Conservation (phyloP, 2,329 filamentous ascomycete genomes). For the Amesomyces nigricolor region DNA sequence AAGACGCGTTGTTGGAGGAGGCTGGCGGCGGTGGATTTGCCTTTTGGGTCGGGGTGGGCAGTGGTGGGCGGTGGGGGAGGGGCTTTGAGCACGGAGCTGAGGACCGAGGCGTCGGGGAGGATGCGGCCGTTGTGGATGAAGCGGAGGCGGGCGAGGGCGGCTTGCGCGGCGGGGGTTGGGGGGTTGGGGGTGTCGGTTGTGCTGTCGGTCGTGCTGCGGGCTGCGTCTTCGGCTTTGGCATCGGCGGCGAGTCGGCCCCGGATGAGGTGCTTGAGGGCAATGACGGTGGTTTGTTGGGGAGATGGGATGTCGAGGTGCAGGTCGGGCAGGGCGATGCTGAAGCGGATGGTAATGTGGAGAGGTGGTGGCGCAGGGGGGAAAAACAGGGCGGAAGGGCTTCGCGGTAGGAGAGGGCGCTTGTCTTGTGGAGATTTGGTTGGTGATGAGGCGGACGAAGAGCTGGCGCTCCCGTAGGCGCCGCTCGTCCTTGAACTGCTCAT, state of each 20-base stretch:
- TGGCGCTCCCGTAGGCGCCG: slow-evolving; percentile 6
- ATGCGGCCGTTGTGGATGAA: slow-evolving; percentile 88
- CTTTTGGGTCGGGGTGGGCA: slow-evolving; percentile 42
- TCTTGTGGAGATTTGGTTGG: slow-evolving; percentile 4
- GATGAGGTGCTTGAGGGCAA: slow-evolving; percentile 76
- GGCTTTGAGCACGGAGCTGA: slow-evolving; percentile 63
- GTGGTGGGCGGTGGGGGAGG: slow-evolving; percentile 49
- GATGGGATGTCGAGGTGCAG: slow-evolving; percentile 68
- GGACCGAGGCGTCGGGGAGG: slow-evolving; percentile 64
- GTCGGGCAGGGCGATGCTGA: slow-evolving; percentile 80
- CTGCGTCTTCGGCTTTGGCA: slow-evolving; percentile 39
- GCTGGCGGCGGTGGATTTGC: slow-evolving; percentile 57
- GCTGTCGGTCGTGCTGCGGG: slow-evolving; percentile 18
- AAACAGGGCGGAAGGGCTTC: slow-evolving; percentile 14
- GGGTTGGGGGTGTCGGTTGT: not conserved
- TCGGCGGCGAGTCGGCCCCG: slow-evolving; percentile 58
- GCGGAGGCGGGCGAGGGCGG: slow-evolving; percentile 63
- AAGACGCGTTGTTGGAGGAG: slow-evolving; percentile 56
- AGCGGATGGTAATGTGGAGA: slow-evolving; percentile 80
- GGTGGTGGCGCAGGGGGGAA: slow-evolving; percentile 32
- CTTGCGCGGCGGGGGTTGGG: slow-evolving; percentile 13
- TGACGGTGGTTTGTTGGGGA: slow-evolving; percentile 64
- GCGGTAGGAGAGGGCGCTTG: slow-evolving; percentile 9
- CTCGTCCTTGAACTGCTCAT: slow-evolving; percentile 15
- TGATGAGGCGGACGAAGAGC: slow-evolving; percentile 16